Evolutionary conservation across 208 protist genomes (phyloP), one percentile per base, ranked within the genome.

Genomic region (Cochliopodium minus): DNA sequence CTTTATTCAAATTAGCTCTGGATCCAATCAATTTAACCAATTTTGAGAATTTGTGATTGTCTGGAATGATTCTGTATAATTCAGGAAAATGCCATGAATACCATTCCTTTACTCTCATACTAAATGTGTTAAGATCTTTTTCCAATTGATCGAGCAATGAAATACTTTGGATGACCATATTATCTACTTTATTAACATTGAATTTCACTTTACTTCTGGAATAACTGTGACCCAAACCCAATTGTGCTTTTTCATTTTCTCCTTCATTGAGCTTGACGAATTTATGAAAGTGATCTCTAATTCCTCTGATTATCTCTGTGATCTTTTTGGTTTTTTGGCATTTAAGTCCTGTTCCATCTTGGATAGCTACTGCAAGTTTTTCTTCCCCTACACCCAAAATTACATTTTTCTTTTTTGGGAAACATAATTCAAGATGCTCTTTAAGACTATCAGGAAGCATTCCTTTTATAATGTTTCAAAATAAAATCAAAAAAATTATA

Each of bases 51-150:
- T 84, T 81, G 35, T 88, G 75, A 63, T 95, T 93, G 69, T 97
- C 91, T 5, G 75, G 72, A 20, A 96, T 81, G 57, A 97, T 77
- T 72, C 86, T 95, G 20, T 78, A 77, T 15, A 98, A 78, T 81
- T 99, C 94, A 6, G 95, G 95, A 78, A 98, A 99, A 78, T 98
- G 93, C 90, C 91, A 97, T 48, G 86, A 86, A 64, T 98, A 98
- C 93, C 93, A 98, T 75, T 98, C 93, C 78, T 89, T 91, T 46
- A 97, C 69, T 9, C 94, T 79, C 94, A 99, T 99, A 35, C 79
- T 67, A 55, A 97, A 97, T 10, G 91, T 94, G 77, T 99, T 99
- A 39, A 99, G 77, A 61, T 98, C 95, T 78, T 99, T 99, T 77
- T 99, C 94, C 53, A 99, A 81, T 66, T 96, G 84, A 67, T 99